Evolutionary conservation across 139 green algal species (phyloP).

Genomic region (Picochlorum sp.): DNA sequence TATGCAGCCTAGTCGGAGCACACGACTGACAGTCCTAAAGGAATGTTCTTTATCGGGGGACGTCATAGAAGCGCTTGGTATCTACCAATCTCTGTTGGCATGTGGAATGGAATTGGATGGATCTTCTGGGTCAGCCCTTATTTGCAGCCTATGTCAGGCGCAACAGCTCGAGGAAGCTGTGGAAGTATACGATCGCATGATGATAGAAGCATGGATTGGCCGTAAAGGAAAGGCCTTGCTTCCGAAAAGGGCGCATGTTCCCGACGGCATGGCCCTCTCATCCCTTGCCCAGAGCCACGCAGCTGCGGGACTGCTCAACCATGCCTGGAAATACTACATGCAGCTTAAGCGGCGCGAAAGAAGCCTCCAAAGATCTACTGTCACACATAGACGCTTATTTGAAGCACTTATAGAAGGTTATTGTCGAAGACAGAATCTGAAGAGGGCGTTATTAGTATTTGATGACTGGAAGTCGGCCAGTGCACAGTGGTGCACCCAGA

Average conservation of each 20-base stretch:
- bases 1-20: constrained; percentile 17
- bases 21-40: constrained; percentile 27
- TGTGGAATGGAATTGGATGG: constrained; percentile 13
- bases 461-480: constrained; percentile 42
- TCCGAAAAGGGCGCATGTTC: constrained; percentile 21
- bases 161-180: constrained; percentile 20
- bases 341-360: constrained; percentile 16
- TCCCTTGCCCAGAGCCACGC: constrained; percentile 25
- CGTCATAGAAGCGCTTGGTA: not conserved
- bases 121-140: constrained; percentile 30
- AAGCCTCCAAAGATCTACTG: constrained; percentile 1
- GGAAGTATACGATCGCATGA: constrained; percentile 35
- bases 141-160: constrained; percentile 33
- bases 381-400: constrained; percentile 30
- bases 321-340: constrained; percentile 25
- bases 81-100: constrained; percentile 9
- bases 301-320: constrained; percentile 3
- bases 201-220: constrained; percentile 6
- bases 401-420: constrained; percentile 32
- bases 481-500: no score
- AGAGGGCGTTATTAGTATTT: constrained; percentile 35
- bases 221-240: not conserved
- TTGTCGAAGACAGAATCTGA: constrained; percentile 19
- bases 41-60: constrained; percentile 19
- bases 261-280: constrained; percentile 17